phyloP scores from a whole-genome alignment of 2,329 filamentous ascomycete genomes.

The Ascocoryne sarcoides region DNA sequence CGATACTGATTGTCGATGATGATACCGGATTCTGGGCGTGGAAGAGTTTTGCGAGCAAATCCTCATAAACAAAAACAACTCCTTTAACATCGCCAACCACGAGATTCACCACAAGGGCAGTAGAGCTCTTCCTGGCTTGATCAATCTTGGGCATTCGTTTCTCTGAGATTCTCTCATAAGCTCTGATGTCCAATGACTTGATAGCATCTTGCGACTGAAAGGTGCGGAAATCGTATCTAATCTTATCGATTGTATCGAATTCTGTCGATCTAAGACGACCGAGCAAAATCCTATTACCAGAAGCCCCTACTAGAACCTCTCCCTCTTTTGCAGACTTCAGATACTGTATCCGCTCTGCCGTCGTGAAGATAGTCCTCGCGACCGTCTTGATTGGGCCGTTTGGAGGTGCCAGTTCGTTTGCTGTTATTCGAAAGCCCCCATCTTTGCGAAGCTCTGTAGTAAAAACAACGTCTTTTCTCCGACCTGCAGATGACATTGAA shows the following conservation, averaged over 20 bases:
- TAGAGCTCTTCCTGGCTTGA: conserved; percentile 25
- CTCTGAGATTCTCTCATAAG: conserved; percentile 29
- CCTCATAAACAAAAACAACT: conserved; percentile 71
- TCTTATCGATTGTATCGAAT: conserved; percentile 31
- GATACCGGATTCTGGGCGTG: conserved; percentile 32
- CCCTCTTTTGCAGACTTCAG: conserved; percentile 46
- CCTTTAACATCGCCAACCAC: conserved; percentile 70
- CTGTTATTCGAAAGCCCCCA: conserved; percentile 27
- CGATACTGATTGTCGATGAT: conserved; percentile 29
- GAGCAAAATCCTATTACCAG: conserved; percentile 48
- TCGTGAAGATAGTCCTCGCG: conserved; percentile 34
- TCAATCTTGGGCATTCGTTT: conserved; percentile 5
- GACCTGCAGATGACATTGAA: conserved; percentile 27
- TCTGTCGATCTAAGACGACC: conserved; percentile 39
- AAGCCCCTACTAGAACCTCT: conserved; percentile 47
- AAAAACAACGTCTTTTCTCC: conserved; percentile 29
- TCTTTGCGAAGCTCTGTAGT: conserved; percentile 27
- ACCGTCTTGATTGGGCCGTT: conserved; percentile 22
- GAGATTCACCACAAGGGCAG: conserved; percentile 52
- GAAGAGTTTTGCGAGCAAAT: conserved; percentile 52
- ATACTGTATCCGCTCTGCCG: conserved; percentile 34
- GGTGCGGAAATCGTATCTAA: conserved; percentile 48
- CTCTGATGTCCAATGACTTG: conserved; percentile 56
- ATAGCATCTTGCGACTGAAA: conserved; percentile 56
- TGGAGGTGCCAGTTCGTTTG: conserved; percentile 28